A percentile compares a stretch with the other conserved stretches of the same genome.
Conservation (phyloP, 331 rosid species). For the Arachis monticola region DNA sequence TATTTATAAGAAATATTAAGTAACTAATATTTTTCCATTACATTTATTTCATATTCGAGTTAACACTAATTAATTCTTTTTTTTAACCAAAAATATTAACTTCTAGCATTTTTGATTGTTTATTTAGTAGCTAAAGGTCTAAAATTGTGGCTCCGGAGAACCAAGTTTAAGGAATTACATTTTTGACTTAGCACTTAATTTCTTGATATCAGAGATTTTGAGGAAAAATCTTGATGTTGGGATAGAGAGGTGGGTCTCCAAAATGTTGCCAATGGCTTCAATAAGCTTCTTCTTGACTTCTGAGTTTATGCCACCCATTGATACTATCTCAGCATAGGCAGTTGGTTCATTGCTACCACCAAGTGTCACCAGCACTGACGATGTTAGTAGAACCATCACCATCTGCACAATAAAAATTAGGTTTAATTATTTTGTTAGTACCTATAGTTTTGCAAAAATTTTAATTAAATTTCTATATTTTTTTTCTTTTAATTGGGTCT, state of each 20-base stretch:
- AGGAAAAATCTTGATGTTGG: conserved; percentile 45
- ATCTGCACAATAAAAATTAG: conserved; percentile 46
- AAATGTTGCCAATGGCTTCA: conserved; percentile 61
- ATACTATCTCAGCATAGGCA: conserved; percentile 77
- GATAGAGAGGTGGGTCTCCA: conserved; percentile 55
- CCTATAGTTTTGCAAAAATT: too few species aligned
- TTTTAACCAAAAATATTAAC: too few species aligned
- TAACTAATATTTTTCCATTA: too few species aligned
- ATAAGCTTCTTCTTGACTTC: conserved; percentile 79
- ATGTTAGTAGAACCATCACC: conserved; percentile 90
- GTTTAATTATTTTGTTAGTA: too few species aligned
- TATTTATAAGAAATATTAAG: too few species aligned
- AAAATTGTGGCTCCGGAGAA: background rate
- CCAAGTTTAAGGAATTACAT: conserved; percentile 35
- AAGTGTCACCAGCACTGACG: conserved; percentile 75
- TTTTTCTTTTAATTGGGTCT: too few species aligned
- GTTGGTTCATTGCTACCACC: conserved; percentile 76
- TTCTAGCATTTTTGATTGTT: too few species aligned
- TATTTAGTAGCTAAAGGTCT: background rate
- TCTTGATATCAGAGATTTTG: conserved; percentile 75
- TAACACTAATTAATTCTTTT: too few species aligned
- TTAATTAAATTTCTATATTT: too few species aligned
- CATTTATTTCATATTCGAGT: too few species aligned
- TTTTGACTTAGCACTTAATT: conserved; percentile 56
- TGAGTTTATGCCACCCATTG: conserved; percentile 87